Percentiles rank a stretch among this genome's conserved stretches.
phyloP scores from a whole-genome alignment of 306 rosid species.

The Prunus mira region DNA sequence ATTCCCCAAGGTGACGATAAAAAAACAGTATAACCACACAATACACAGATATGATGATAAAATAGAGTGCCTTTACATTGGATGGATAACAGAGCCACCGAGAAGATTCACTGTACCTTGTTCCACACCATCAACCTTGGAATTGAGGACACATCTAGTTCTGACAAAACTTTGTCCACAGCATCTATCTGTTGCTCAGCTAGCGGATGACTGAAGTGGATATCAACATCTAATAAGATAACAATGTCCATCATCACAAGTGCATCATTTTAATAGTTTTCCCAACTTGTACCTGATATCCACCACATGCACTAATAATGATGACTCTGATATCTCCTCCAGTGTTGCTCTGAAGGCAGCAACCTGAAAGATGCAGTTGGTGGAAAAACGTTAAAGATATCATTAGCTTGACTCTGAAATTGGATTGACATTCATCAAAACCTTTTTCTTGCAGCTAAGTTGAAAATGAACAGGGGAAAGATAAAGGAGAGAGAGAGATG shows the following conservation, averaged over 20 bases:
- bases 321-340: constrained; percentile 94
- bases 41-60: neutral
- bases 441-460: constrained; percentile 12
- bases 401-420: constrained; percentile 13
- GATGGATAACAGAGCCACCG: neutral
- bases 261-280: constrained; percentile 12
- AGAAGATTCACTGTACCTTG: constrained; percentile 49
- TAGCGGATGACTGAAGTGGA: constrained; percentile 80
- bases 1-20: neutral
- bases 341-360: constrained; percentile 98
- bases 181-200: constrained; percentile 95
- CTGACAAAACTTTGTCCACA: constrained; percentile 87
- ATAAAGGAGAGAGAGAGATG: constrained; percentile 2
- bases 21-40: neutral
- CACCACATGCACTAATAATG: constrained; percentile 83
- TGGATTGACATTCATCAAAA: constrained; percentile 1
- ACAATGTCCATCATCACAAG: neutral
- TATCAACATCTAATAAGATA: constrained; percentile 33
- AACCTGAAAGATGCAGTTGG: constrained; percentile 49
- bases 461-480: neutral
- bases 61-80: neutral
- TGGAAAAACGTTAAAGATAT: neutral
- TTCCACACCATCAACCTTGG: constrained; percentile 97
- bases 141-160: constrained; percentile 70
- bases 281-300: constrained; percentile 68